Evolutionary conservation across 805 yeast genomes (phyloP).

Genomic region (Yamadazyma scolyti): DNA sequence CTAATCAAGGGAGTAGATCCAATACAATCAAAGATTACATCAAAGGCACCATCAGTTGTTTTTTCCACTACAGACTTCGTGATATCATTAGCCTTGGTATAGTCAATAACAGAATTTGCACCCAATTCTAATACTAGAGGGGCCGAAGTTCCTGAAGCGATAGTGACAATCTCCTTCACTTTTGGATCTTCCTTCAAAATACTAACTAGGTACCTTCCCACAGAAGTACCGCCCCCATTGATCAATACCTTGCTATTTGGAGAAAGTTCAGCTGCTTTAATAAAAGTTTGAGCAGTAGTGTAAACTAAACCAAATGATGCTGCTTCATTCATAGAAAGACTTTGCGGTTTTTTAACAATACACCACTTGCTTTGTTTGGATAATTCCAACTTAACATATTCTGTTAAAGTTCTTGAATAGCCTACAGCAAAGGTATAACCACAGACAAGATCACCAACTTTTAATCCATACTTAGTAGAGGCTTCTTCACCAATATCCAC

Average conservation of each 20-base stretch:
- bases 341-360: constrained; percentile 34
- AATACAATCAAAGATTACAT: constrained; percentile 59
- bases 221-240: constrained; percentile 71
- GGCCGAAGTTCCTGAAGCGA: constrained; percentile 50
- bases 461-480: constrained; percentile 10
- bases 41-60: constrained; percentile 41
- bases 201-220: constrained; percentile 55
- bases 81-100: constrained; percentile 40
- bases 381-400: constrained; percentile 43
- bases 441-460: constrained; percentile 25
- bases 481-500: constrained; percentile 25
- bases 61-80: constrained; percentile 30
- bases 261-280: constrained; percentile 30
- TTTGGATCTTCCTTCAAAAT: constrained; percentile 41
- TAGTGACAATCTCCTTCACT: constrained; percentile 50
- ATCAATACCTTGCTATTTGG: constrained; percentile 49
- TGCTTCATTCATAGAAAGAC: constrained; percentile 50
- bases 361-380: constrained; percentile 1
- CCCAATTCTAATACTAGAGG: constrained; percentile 46
- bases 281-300: constrained; percentile 54
- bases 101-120: constrained; percentile 58
- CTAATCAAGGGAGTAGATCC: constrained; percentile 51
- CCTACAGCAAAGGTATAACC: constrained; percentile 15
- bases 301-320: constrained; percentile 63
- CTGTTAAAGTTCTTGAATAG: constrained; percentile 40